Conservation (phyloP, 176 grass and related monocot genomes). For the Avena atlantica region DNA sequence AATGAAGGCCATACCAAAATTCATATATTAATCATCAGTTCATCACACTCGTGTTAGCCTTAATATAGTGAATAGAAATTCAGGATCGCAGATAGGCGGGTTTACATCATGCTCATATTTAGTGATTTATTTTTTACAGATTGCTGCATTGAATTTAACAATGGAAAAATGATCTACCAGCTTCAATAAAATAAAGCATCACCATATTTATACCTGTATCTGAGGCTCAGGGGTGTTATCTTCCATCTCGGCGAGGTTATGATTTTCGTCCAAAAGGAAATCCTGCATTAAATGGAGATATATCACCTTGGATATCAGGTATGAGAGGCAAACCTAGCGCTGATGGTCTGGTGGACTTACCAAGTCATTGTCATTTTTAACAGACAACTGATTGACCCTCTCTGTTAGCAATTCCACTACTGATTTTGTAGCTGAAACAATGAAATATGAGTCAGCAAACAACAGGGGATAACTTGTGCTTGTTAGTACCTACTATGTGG, state of each 20-base stretch:
- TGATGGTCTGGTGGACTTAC: constrained; percentile 59
- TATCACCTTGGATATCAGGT: constrained; percentile 34
- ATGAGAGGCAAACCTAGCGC: constrained; percentile 22
- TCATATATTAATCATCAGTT: neutral
- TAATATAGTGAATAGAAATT: neutral
- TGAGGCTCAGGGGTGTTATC: constrained; percentile 46
- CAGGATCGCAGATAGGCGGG: neutral
- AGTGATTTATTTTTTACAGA: neutral
- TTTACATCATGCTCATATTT: neutral
- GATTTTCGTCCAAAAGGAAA: constrained; percentile 86
- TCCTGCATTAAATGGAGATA: constrained; percentile 62
- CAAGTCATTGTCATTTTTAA: constrained; percentile 80
- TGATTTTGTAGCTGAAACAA: constrained; percentile 88
- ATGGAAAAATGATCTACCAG: constrained; percentile 1
- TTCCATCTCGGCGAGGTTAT: constrained; percentile 66
- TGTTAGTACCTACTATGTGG: constrained; percentile 8
- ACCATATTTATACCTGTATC: constrained; percentile 55
- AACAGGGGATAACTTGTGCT: constrained; percentile 9
- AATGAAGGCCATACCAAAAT: neutral
- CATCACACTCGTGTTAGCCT: neutral
- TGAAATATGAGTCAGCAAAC: constrained; percentile 35
- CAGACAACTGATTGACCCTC: constrained; percentile 77
- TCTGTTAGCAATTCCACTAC: constrained; percentile 93
- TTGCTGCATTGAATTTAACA: neutral
- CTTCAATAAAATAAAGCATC: constrained; percentile 18